Evolutionary conservation across 768 basidiomycete genomes (phyloP).

Genomic region (Chiua virens): DNA sequence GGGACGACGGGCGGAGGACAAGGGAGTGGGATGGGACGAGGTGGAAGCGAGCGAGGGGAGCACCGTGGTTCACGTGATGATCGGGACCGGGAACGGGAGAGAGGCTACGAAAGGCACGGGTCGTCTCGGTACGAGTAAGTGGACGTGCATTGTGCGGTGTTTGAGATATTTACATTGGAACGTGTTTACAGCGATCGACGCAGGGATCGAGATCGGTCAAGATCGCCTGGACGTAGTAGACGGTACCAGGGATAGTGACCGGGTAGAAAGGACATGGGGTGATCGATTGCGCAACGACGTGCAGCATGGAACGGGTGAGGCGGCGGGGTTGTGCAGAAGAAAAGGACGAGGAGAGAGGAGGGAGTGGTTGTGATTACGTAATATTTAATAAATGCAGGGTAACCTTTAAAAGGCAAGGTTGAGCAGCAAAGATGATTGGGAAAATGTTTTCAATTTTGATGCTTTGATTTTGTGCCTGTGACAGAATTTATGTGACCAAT

Average conservation of each 20-base stretch:
- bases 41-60: slow-evolving; percentile 46
- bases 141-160: slow-evolving; percentile 17
- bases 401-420: background rate
- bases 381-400: slow-evolving; percentile 11
- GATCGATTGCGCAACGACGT: slow-evolving; percentile 11
- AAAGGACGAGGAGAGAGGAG: too few species aligned
- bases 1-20: slow-evolving; percentile 39
- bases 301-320: slow-evolving; percentile 31
- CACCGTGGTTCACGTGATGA: slow-evolving; percentile 62
- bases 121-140: slow-evolving; percentile 75
- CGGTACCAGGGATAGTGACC: slow-evolving; percentile 43
- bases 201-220: slow-evolving; percentile 70
- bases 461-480: slow-evolving; percentile 34
- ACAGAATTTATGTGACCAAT: slow-evolving; percentile 33
- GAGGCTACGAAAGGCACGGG: slow-evolving; percentile 68
- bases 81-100: slow-evolving; percentile 66
- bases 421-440: slow-evolving; percentile 18
- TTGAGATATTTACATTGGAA: slow-evolving; percentile 11
- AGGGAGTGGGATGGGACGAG: slow-evolving; percentile 39
- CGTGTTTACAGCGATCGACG: slow-evolving; percentile 57
- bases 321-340: background rate
- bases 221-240: slow-evolving; percentile 63
- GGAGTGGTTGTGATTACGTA: slow-evolving; percentile 8
- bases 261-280: slow-evolving; percentile 1
- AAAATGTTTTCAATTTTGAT: slow-evolving; percentile 33